phyloP scores from a whole-genome alignment of 805 yeast genomes.

The Zygosaccharomyces lentus region DNA sequence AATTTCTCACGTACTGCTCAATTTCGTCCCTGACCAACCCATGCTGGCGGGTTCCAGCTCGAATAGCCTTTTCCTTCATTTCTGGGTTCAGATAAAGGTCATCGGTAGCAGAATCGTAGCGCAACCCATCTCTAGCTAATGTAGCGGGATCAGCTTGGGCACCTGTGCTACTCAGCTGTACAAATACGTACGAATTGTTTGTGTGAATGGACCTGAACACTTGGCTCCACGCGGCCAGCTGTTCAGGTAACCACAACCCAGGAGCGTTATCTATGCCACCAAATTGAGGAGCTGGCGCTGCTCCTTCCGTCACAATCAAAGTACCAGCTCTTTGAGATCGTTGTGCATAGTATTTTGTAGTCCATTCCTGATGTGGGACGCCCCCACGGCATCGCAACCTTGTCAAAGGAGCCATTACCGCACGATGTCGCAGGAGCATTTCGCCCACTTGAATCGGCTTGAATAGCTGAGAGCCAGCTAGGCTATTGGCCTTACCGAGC shows the following conservation, averaged over 20 bases:
- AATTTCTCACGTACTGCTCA: constrained; percentile 39
- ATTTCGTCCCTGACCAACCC: constrained; percentile 33
- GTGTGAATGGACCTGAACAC: constrained; percentile 47
- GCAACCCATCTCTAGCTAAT: constrained; percentile 35
- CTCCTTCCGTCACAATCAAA: constrained; percentile 56
- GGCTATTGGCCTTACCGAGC: constrained; percentile 17
- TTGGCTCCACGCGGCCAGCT: constrained; percentile 45
- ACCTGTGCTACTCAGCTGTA: constrained; percentile 53
- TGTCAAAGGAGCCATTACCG: constrained; percentile 43
- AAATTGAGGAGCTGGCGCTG: constrained; percentile 40
- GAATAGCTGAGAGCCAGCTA: constrained; percentile 37
- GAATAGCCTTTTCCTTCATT: constrained; percentile 34
- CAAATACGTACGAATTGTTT: constrained; percentile 41
- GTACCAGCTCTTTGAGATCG: constrained; percentile 53
- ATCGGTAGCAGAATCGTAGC: constrained; percentile 40
- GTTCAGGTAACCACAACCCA: constrained; percentile 45
- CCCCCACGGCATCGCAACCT: constrained; percentile 39
- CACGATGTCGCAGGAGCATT: constrained; percentile 34
- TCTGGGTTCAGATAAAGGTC: constrained; percentile 34
- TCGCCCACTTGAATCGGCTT: constrained; percentile 42
- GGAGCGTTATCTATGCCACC: constrained; percentile 44
- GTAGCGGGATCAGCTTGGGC: constrained; percentile 39
- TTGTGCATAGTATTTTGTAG: constrained; percentile 48
- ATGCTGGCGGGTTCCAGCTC: constrained; percentile 31
- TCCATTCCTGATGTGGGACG: constrained; percentile 42